These are phyloP conservation scores for Arabidopsis suecica DNA, from an alignment of 345 rosid species.

Conservation along the genomic window DNA sequence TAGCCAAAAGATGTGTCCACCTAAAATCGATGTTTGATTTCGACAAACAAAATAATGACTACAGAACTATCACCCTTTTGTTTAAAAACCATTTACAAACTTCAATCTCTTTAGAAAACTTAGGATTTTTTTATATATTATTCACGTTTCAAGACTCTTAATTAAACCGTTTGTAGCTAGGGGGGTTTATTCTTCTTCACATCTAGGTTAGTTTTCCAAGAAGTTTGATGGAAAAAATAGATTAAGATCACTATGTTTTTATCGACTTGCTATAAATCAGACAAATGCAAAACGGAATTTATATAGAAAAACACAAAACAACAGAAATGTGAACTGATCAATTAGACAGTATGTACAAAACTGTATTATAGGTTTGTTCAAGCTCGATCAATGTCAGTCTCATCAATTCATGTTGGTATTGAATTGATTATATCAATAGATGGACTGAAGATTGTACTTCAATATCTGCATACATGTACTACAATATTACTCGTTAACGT, in stretches of 20 bases:
- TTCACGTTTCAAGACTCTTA: not conserved
- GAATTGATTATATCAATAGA: not conserved
- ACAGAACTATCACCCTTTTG: not conserved
- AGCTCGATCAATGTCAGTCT: conserved; percentile 17
- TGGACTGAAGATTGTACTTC: conserved; percentile 12
- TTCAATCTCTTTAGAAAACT: not conserved
- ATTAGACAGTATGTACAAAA: not conserved
- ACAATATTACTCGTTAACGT: conserved; percentile 6
- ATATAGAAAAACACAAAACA: not conserved
- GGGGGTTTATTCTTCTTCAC: not conserved
- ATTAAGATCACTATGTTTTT: not conserved
- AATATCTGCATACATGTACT: conserved; percentile 13
- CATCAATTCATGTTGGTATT: conserved; percentile 16
- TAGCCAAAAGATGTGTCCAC: not conserved
- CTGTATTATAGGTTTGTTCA: conserved; percentile 2
- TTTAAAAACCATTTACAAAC: not conserved
- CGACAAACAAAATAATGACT: not conserved
- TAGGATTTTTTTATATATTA: not conserved
- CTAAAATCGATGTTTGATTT: not conserved
- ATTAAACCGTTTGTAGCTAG: not conserved
- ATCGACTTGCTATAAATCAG: not conserved
- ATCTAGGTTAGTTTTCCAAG: not conserved
- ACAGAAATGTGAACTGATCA: not conserved
- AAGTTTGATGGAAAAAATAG: not conserved
- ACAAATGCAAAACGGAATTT: not conserved